These are phyloP conservation scores for Aspergillus indologenus DNA, from an alignment of 495 filamentous ascomycete genomes.

Conservation along the genomic window DNA sequence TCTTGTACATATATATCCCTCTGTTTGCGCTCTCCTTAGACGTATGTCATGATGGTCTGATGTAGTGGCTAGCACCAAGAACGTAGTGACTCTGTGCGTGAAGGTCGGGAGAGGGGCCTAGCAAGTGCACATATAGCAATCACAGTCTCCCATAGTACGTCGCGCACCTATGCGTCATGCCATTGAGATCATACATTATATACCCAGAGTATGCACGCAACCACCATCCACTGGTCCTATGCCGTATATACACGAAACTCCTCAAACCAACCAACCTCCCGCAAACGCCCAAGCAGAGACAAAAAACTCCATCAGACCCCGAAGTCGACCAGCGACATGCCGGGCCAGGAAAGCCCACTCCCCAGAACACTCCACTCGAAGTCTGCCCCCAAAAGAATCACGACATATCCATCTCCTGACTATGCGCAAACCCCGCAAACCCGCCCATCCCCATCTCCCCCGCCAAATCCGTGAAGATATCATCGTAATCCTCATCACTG, in stretches of 20 bases:
- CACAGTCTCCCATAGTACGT: neutral
- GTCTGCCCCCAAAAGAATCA: constrained; percentile 8
- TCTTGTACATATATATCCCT: constrained; percentile 17
- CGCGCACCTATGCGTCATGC: too few species aligned
- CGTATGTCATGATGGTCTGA: neutral
- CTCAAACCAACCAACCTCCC: neutral
- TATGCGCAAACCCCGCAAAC: neutral
- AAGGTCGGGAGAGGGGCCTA: neutral
- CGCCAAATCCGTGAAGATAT: constrained; percentile 44
- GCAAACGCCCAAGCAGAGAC: too few species aligned
- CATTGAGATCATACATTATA: neutral
- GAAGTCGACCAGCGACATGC: neutral
- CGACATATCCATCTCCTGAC: constrained; percentile 46
- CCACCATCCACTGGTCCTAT: neutral
- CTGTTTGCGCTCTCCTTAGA: neutral
- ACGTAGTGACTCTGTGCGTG: neutral
- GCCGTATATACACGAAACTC: too few species aligned
- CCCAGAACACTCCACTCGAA: too few species aligned
- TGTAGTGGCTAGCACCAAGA: neutral
- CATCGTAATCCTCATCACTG: constrained; percentile 57
- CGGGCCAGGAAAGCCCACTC: neutral
- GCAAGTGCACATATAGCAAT: neutral
- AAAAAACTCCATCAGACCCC: neutral
- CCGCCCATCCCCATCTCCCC: constrained; percentile 11
- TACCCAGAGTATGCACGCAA: neutral